These are phyloP conservation scores for Neobulgaria alba DNA, from an alignment of 2,329 filamentous ascomycete genomes.

Conservation along the genomic window DNA sequence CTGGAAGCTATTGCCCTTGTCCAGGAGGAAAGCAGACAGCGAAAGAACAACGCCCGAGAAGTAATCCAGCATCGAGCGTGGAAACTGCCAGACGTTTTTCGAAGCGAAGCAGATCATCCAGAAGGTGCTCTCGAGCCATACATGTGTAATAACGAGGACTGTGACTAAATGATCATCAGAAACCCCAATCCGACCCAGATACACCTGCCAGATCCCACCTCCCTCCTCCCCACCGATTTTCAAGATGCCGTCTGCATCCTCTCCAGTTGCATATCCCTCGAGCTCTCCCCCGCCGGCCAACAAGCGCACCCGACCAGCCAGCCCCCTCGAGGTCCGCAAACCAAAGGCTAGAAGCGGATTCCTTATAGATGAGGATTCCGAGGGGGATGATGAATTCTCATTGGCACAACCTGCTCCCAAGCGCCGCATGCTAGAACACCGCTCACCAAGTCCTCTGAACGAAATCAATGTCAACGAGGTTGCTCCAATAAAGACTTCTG, in stretches of 20 bases:
- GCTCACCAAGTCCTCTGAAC: slow-evolving; percentile 4
- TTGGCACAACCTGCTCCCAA: slow-evolving; percentile 33
- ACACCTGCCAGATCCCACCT: slow-evolving; percentile 7
- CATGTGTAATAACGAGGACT: neutral
- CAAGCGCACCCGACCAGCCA: slow-evolving; percentile 33
- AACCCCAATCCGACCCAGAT: slow-evolving; percentile 17
- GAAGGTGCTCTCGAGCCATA: too few relatives aligned
- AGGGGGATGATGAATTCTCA: slow-evolving; percentile 29
- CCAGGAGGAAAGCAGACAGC: slow-evolving; percentile 32
- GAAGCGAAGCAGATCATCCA: slow-evolving; percentile 37
- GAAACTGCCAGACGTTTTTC: slow-evolving; percentile 37
- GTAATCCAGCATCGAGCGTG: slow-evolving; percentile 45
- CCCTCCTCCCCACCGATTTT: slow-evolving; percentile 31
- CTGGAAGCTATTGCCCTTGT: slow-evolving; percentile 36
- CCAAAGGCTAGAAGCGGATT: slow-evolving; percentile 35
- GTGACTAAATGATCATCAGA: slow-evolving; percentile 14
- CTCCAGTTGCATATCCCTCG: slow-evolving; percentile 38
- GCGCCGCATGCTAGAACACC: slow-evolving; percentile 34
- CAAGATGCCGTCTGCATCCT: slow-evolving; percentile 52
- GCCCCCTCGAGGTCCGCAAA: slow-evolving; percentile 27
- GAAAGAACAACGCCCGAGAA: slow-evolving; percentile 35
- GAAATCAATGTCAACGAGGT: neutral
- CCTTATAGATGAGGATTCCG: slow-evolving; percentile 36
- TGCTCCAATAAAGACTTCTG: neutral
- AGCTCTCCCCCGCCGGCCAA: slow-evolving; percentile 23